Base-by-base conservation (phyloP, 495 filamentous ascomycete species). In the Podospora comata region DNA sequence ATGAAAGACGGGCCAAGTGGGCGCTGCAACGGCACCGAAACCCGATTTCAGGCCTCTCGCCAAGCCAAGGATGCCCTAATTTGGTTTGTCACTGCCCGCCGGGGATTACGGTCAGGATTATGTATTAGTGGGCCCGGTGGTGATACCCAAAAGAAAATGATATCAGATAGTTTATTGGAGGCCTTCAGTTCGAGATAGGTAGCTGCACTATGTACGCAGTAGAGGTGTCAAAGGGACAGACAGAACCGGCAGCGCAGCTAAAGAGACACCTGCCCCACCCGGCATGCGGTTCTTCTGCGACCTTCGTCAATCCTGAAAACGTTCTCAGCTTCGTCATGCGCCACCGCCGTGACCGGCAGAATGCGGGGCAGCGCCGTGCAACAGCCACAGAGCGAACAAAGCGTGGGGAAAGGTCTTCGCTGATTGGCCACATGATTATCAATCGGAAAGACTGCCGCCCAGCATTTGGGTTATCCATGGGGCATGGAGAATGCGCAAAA, bases 1-100 rank as follows among this genome's bases (percentile, higher is more conserved):
- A 73, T 71, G 65, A 66, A 72, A 48, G 39, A 48, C 39, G 39
- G 39, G 39, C 39, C 39, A 48, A 59, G 53, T 67, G 72, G 68
- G 68, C 68, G 66, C 72, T 70, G 66, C 39, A 56, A 66, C 62
- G 64, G 58, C 53, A 56, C 13, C 59, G 59, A 44, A 61, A 13
- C 26, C 56, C 65, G 56, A 28, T 32, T 32, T 63, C 61, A 44
- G n/a, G 30, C 34, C 27, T 26, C 30, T 32, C 6, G 19, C 23
- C 55, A 19, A 58, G 23, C 5, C 55, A 19, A 11, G 23, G 18
- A 58, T 20, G 23, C n/a, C 55, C n/a, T 58, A 58, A 20, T 58
- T 56, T 58, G 23, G 19, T 58, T 58, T 58, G 55, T 20, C n/a
- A 58, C 23, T 58, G 55, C 55, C 55, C 16, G 55, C 4, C 55